Evolutionary conservation across 2,329 filamentous ascomycete genomes (phyloP).

Genomic region (Hypoxylon rubiginosum): DNA sequence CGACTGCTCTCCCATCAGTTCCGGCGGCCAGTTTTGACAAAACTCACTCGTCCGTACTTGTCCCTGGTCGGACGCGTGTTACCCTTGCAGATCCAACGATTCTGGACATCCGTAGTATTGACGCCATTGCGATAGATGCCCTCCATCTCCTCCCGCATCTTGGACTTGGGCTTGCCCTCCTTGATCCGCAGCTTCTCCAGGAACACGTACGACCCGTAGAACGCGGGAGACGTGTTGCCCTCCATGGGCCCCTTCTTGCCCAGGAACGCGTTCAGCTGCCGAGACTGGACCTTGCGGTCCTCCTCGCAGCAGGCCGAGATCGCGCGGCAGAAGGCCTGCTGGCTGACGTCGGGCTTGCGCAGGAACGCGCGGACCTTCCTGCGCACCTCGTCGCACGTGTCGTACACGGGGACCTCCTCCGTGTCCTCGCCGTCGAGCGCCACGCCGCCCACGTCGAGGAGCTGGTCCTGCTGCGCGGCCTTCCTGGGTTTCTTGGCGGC

Average conservation of each 20-base stretch:
- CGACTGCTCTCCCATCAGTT: too few species aligned
- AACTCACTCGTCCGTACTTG: neutral
- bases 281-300: conserved; percentile 55
- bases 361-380: conserved; percentile 68
- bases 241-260: conserved; percentile 61
- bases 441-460: conserved; percentile 59
- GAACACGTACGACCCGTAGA: conserved; percentile 59
- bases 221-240: conserved; percentile 64
- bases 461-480: conserved; percentile 45
- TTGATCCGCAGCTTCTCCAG: conserved; percentile 26
- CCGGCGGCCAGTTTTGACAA: neutral
- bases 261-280: conserved; percentile 64
- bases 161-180: conserved; percentile 25
- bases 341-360: conserved; percentile 60
- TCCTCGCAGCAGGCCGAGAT: conserved; percentile 58
- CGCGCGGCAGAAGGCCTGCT: conserved; percentile 65
- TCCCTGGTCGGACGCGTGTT: neutral
- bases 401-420: conserved; percentile 63
- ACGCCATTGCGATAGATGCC: conserved; percentile 9
- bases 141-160: conserved; percentile 24
- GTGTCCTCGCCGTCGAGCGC: conserved; percentile 62
- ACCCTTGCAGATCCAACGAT: neutral
- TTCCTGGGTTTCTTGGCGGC: conserved; percentile 15
- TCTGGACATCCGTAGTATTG: neutral
- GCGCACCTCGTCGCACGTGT: conserved; percentile 70